Conservation (phyloP, 352 stramenopile species). For the Phytophthora chlamydospora region DNA sequence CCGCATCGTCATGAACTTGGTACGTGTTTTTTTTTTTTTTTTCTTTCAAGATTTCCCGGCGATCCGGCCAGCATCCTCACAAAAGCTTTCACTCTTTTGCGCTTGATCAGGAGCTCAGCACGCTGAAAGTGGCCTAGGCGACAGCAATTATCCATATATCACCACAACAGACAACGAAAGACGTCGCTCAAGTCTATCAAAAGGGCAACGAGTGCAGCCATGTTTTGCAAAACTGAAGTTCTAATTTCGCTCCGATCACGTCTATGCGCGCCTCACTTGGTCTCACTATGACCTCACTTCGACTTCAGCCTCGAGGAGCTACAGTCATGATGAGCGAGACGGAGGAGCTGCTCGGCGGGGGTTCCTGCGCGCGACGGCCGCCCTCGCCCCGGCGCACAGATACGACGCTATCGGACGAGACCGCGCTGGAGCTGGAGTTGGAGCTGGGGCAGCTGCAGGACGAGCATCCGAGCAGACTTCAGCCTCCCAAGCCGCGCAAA, state of each 20-base stretch:
- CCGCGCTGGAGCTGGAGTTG: slow-evolving; percentile 19
- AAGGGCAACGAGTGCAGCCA: slow-evolving; percentile 23
- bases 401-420: slow-evolving; percentile 6
- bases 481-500: not conserved
- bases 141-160: not conserved
- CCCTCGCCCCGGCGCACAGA: slow-evolving; percentile 5
- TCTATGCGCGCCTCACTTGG: slow-evolving; percentile 8
- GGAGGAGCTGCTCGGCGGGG: slow-evolving; percentile 23
- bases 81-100: slow-evolving; percentile 5
- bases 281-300: slow-evolving; percentile 18
- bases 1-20: slow-evolving; percentile 84
- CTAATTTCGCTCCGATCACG: slow-evolving; percentile 18
- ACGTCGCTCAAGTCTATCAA: not conserved
- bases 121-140: slow-evolving; percentile 24
- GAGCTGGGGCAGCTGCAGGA: slow-evolving; percentile 7
- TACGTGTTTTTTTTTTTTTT: slow-evolving; percentile 22
- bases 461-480: too few relatives aligned
- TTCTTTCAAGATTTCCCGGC: not conserved
- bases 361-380: slow-evolving; percentile 11
- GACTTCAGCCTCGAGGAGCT: slow-evolving; percentile 3
- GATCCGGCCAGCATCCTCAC: not conserved
- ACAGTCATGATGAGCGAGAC: slow-evolving; percentile 15
- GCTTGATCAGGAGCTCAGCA: slow-evolving; percentile 41
- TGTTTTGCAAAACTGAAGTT: slow-evolving; percentile 28
- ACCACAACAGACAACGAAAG: not conserved